Percentiles rank a stretch among this genome's conserved stretches.
Conservation (phyloP, 306 rosid species). For the Vachellia collinsii region DNA sequence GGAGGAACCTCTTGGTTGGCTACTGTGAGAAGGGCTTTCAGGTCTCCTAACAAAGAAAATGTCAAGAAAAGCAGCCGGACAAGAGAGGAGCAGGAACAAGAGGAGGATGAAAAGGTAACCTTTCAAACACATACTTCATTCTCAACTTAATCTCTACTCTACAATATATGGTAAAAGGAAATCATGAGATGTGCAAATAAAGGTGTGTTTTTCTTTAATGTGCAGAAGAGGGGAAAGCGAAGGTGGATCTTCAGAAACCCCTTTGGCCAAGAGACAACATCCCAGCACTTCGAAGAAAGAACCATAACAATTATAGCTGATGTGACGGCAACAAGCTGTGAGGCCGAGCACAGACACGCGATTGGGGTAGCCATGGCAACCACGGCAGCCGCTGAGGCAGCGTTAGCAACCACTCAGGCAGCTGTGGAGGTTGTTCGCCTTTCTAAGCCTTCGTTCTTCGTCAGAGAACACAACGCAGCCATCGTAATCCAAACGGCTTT, state of each 20-base stretch:
- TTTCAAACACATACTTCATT: neutral
- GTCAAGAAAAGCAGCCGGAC: slow-evolving; percentile 46
- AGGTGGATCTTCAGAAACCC: slow-evolving; percentile 62
- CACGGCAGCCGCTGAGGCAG: slow-evolving; percentile 51
- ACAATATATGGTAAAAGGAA: neutral
- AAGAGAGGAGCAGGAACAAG: slow-evolving; percentile 52
- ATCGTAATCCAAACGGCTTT: slow-evolving; percentile 56
- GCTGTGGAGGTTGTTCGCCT: slow-evolving; percentile 47
- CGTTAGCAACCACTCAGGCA: slow-evolving; percentile 49
- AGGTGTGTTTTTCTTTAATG: neutral
- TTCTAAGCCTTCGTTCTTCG: slow-evolving; percentile 44
- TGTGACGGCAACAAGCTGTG: slow-evolving; percentile 4
- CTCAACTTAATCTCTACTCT: neutral
- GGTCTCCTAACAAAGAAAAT: slow-evolving; percentile 52
- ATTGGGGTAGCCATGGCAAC: slow-evolving; percentile 54
- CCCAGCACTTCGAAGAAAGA: slow-evolving; percentile 35
- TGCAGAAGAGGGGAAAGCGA: slow-evolving; percentile 59
- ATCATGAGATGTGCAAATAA: neutral
- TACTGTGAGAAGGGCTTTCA: slow-evolving; percentile 56
- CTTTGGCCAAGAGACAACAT: slow-evolving; percentile 39
- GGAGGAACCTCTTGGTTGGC: slow-evolving; percentile 58
- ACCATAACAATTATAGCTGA: slow-evolving; percentile 32
- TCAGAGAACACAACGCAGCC: slow-evolving; percentile 50
- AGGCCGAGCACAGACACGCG: slow-evolving; percentile 36
- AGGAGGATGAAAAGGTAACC: slow-evolving; percentile 56